Evolutionary conservation across 2,329 filamentous ascomycete genomes (phyloP).

Genomic region (Penicillium verrucosum): DNA sequence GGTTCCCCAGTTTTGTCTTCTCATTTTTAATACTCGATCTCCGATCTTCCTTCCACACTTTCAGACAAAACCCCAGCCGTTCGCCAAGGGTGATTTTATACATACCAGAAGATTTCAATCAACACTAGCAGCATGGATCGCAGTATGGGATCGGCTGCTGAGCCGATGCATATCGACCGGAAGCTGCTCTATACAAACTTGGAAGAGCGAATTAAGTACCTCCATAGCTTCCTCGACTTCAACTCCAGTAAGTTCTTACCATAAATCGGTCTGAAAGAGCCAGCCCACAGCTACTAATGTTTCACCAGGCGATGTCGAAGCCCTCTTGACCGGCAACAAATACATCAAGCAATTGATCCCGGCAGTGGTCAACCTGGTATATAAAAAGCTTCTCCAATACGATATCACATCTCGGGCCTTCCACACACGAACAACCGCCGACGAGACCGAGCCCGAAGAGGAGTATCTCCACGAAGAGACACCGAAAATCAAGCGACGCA

Average conservation of each 20-base stretch:
- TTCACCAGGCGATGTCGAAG: conserved; percentile 64
- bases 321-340: conserved; percentile 65
- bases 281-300: neutral
- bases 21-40: neutral
- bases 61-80: neutral
- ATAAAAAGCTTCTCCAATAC: conserved; percentile 74
- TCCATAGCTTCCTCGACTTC: conserved; percentile 75
- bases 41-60: neutral
- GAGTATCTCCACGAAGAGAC: conserved; percentile 63
- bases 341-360: conserved; percentile 81
- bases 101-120: neutral
- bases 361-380: conserved; percentile 78
- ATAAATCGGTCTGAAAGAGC: neutral
- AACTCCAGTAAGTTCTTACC: conserved; percentile 55
- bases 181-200: conserved; percentile 69
- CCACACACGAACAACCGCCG: conserved; percentile 57
- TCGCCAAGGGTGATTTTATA: neutral
- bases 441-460: conserved; percentile 63
- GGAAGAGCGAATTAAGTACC: conserved; percentile 66
- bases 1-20: conserved; percentile 12
- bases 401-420: conserved; percentile 80
- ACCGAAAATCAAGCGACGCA: conserved; percentile 71
- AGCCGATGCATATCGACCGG: conserved; percentile 61
- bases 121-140: conserved; percentile 16
- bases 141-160: conserved; percentile 7